phyloP scores from a whole-genome alignment of 2,329 filamentous ascomycete species.

The Fusarium dimerum region DNA sequence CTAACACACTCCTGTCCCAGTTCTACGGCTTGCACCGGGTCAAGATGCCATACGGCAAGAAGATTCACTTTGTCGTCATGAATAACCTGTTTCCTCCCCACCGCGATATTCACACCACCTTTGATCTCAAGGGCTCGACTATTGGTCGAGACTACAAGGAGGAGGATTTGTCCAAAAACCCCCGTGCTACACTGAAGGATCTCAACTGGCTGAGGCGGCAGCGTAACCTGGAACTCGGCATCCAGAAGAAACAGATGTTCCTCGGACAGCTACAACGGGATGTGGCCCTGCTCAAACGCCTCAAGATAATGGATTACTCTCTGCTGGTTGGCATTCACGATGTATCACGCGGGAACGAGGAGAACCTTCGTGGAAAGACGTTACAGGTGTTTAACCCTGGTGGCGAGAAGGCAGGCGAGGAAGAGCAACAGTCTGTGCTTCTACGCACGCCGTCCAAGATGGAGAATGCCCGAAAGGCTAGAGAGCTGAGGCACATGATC shows the following conservation, averaged over 20 bases:
- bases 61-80: constrained; percentile 99
- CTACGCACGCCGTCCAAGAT: constrained; percentile 91
- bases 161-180: constrained; percentile 84
- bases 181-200: constrained; percentile 91
- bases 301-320: constrained; percentile 99
- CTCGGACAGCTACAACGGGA: constrained; percentile 86
- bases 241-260: constrained; percentile 85
- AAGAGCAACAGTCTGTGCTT: constrained; percentile 66
- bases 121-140: constrained; percentile 95
- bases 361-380: constrained; percentile 87
- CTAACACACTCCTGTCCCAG: constrained; percentile 94
- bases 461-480: constrained; percentile 87
- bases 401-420: constrained; percentile 58
- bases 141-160: constrained; percentile 90
- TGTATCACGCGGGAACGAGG: constrained; percentile 85
- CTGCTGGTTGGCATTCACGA: constrained; percentile 94
- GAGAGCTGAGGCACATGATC: constrained; percentile 88
- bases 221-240: constrained; percentile 82
- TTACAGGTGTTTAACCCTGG: constrained; percentile 92
- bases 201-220: constrained; percentile 92
- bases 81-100: constrained; percentile 99
- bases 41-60: constrained; percentile 96
- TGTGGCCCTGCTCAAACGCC: constrained; percentile 79
- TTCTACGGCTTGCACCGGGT: constrained; percentile 97
- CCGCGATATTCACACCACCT: constrained; percentile 94